phyloP scores from a whole-genome alignment of 2,329 filamentous ascomycete species.

The Chaetomiaceae sp. region DNA sequence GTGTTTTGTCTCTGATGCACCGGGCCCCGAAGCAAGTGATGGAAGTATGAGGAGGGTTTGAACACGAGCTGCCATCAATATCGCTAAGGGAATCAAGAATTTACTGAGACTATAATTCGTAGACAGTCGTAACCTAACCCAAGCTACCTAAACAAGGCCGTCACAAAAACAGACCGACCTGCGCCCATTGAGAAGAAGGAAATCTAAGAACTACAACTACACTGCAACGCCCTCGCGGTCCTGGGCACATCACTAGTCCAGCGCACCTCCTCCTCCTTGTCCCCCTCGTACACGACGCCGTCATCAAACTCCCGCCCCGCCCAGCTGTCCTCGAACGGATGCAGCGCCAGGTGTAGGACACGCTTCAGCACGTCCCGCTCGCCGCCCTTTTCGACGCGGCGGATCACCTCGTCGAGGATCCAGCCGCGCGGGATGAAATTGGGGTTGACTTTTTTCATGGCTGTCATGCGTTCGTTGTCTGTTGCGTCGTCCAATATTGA shows the following conservation, averaged over 20 bases:
- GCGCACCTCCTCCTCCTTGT: conserved; percentile 70
- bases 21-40: no score
- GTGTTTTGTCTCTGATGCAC: no score
- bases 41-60: no score
- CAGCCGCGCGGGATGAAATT: conserved; percentile 88
- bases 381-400: conserved; percentile 75
- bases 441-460: conserved; percentile 86
- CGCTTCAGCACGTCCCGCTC: conserved; percentile 74
- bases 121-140: no score
- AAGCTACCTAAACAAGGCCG: no score
- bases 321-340: conserved; percentile 82
- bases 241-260: conserved; percentile 84
- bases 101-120: no score
- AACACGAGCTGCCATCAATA: no score
- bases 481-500: no score
- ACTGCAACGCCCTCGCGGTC: conserved; percentile 77
- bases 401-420: conserved; percentile 91
- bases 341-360: conserved; percentile 75
- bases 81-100: no score
- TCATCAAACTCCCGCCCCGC: conserved; percentile 45
- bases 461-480: conserved; percentile 59
- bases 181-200: no score
- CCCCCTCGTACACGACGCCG: conserved; percentile 41
- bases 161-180: no score
- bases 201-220: conserved; percentile 81